Evolutionary conservation across 331 rosid species (phyloP).

Genomic region (Acacia pycnantha): DNA sequence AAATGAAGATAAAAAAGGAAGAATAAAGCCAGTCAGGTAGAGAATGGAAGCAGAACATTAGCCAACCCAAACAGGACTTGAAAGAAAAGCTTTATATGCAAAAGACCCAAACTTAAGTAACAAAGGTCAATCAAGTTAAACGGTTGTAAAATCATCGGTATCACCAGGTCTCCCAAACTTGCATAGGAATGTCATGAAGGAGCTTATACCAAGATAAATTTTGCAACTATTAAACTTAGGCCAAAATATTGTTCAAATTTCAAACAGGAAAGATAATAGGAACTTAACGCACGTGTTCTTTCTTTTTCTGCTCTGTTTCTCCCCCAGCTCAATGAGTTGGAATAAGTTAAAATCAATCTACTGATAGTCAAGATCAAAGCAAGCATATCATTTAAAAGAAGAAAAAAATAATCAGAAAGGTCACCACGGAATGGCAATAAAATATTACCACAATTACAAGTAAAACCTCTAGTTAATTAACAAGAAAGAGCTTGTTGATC

Average conservation of each 20-base stretch:
- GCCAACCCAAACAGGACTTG: slow-evolving; percentile 7
- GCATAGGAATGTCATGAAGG: slow-evolving; percentile 3
- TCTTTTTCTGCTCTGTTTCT: not conserved
- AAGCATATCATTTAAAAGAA: not conserved
- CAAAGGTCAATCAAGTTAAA: not conserved
- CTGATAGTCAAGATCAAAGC: not conserved
- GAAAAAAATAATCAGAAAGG: not conserved
- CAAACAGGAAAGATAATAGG: not conserved
- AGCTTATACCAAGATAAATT: slow-evolving; percentile 9
- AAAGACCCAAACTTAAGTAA: slow-evolving; percentile 18
- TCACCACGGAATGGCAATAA: not conserved
- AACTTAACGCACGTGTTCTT: not conserved
- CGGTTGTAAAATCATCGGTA: not conserved
- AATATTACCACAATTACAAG: not conserved
- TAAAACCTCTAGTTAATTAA: not conserved
- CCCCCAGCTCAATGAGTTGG: not conserved
- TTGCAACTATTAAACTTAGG: not conserved
- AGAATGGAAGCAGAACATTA: slow-evolving; percentile 16
- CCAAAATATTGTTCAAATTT: slow-evolving; percentile 11
- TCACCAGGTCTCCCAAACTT: slow-evolving; percentile 7
- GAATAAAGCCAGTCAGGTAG: slow-evolving; percentile 13
- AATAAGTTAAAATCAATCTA: not conserved
- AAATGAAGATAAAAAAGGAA: slow-evolving; percentile 12
- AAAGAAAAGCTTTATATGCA: slow-evolving; percentile 17
- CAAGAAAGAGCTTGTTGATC: not conserved